Evolutionary conservation across 768 basidiomycete genomes (phyloP), one percentile per base, ranked within the genome.

Genomic region (Mycena polygramma): DNA sequence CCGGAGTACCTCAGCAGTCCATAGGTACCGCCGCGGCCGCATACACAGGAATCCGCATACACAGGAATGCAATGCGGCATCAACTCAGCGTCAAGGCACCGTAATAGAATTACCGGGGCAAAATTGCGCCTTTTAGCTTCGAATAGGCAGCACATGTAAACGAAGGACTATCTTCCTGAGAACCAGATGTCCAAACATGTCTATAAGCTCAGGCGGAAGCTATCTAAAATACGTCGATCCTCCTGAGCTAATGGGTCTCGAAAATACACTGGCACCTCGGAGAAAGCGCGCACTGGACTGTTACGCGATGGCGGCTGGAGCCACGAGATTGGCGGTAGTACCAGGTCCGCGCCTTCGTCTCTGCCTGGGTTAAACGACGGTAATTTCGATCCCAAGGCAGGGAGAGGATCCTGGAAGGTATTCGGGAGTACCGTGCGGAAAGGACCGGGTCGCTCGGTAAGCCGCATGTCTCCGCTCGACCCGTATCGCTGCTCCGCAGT

Each of bases 221-320:
- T 68, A 57, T 72, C 49, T 17, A 72, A 49, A 37, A 72, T 68
- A 39, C 71, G 71, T 20, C 71, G 66, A 55, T 68, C 71, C 35
- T 72, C 66, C 37, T 58, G 71, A 37, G 36, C 53, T 45, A 68
- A 36, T 17, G 41, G 30, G 41, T 61, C 19, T 30, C 39, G 22
- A 41, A n/a, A 2, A 46, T 63, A 11, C 24, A 26, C 3, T 15
- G 46, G 54, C 11, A 19, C 26, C n/a, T 48, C 57, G 15, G 48
- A 43, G 49, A 37, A 37, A 30, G 20, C 39, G n/a, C 10, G 24
- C 30, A 15, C 22, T 7, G 35, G n/a, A 24, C 14, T 24, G 7
- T 19, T 8, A 52, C 39, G 57, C 24, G 37, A 35, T n/a, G 51
- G 52, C n/a, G 48, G 15, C 22, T 49, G 48, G 9, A 67, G 54